Evolutionary conservation across 768 basidiomycete species (phyloP).

Genomic region (Lentinula guzmanii): DNA sequence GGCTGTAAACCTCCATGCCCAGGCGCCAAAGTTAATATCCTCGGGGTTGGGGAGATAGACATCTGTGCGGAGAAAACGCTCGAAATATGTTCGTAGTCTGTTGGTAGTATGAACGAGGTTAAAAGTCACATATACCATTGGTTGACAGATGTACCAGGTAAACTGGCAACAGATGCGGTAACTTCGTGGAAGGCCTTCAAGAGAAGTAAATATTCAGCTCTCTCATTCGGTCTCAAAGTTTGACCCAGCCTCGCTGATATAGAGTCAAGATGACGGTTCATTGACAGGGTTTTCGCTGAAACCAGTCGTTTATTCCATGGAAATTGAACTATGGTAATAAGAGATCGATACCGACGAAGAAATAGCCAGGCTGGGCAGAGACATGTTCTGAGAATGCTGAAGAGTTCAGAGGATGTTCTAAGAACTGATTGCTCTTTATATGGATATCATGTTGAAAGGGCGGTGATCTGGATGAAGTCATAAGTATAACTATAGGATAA

Average conservation of each 20-base stretch:
- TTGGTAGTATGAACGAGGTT: no score
- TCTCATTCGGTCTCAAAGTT: not conserved
- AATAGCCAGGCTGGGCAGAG: no score
- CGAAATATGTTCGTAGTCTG: constrained; percentile 1
- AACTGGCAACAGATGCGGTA: not conserved
- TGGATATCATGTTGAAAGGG: no score
- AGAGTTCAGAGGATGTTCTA: no score
- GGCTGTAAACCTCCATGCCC: constrained; percentile 4
- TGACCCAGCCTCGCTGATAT: not conserved
- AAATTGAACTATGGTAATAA: no score
- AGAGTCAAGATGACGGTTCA: not conserved
- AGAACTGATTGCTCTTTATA: no score
- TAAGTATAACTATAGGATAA: no score
- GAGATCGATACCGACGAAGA: no score
- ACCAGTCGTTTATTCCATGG: not conserved
- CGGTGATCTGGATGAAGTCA: no score
- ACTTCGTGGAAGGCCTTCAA: not conserved
- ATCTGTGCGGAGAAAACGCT: constrained; percentile 1
- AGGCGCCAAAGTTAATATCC: not conserved
- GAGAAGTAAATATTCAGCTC: not conserved
- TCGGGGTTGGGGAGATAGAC: not conserved
- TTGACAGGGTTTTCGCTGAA: not conserved
- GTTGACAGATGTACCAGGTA: not conserved
- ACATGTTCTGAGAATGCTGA: no score
- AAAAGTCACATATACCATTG: not conserved